Evolutionary conservation across 495 filamentous ascomycete species (phyloP).

Genomic region (Cudoniella acicularis): DNA sequence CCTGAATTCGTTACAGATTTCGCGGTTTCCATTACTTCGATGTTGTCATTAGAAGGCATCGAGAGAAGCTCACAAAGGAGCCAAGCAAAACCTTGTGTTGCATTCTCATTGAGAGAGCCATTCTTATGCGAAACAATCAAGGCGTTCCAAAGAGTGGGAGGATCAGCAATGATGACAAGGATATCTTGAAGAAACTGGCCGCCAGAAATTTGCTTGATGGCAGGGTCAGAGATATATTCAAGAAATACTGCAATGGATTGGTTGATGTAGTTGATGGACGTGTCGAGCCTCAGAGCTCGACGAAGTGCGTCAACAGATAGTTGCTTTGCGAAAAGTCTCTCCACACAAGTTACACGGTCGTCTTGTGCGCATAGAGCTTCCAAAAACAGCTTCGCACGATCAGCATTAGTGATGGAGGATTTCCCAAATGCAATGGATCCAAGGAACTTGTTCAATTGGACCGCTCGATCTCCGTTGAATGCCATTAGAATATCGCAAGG

Average conservation of each 20-base stretch:
- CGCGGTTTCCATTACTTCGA: not conserved
- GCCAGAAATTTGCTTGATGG: slow-evolving; percentile 47
- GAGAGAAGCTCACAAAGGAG: slow-evolving; percentile 52
- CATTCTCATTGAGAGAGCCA: slow-evolving; percentile 34
- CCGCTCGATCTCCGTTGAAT: not conserved
- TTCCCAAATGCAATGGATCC: slow-evolving; percentile 1
- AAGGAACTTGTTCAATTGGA: slow-evolving; percentile 1
- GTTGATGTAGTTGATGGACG: too few relatives aligned
- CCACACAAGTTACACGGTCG: not conserved
- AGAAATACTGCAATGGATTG: too few relatives aligned
- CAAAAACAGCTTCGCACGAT: not conserved
- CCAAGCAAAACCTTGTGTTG: slow-evolving; percentile 52
- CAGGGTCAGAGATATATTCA: slow-evolving; percentile 34
- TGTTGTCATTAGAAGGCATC: slow-evolving; percentile 27
- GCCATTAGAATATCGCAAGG: not conserved
- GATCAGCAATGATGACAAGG: slow-evolving; percentile 49
- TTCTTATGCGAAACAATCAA: slow-evolving; percentile 32
- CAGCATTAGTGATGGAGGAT: slow-evolving; percentile 1
- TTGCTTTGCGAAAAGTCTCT: not conserved
- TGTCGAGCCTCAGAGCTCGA: not conserved
- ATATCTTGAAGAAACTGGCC: slow-evolving; percentile 54
- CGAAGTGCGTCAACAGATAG: not conserved
- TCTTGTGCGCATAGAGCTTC: not conserved
- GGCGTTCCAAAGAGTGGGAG: slow-evolving; percentile 57
- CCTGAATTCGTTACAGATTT: slow-evolving; percentile 26